Percentiles rank a stretch among this genome's conserved stretches.
Evolutionary conservation across 1,284 basidiomycete genomes (phyloP).

Genomic region (Ceratobasidium sp.): DNA sequence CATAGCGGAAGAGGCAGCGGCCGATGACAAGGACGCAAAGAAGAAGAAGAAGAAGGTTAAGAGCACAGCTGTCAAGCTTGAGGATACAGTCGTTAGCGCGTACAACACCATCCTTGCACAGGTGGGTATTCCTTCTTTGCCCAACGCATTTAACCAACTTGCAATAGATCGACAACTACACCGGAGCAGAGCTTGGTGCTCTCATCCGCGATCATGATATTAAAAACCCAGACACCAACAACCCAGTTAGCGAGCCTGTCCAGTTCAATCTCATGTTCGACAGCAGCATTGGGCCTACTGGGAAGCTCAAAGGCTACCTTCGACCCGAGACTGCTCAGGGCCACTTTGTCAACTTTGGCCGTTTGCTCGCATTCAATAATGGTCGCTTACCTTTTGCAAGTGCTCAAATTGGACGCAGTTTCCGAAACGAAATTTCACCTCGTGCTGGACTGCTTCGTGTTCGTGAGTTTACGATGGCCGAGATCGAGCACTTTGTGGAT

Average conservation of each 20-base stretch:
- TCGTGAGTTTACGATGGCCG: constrained; percentile 99
- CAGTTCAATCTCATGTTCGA: constrained; percentile 99
- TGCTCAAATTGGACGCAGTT: constrained; percentile 94
- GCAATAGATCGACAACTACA: constrained; percentile 90
- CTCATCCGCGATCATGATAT: constrained; percentile 86
- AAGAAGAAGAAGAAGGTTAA: constrained; percentile 87
- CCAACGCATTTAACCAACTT: neutral
- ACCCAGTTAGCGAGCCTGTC: constrained; percentile 90
- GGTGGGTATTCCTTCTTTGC: constrained; percentile 56
- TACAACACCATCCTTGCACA: constrained; percentile 88
- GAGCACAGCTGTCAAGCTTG: constrained; percentile 74
- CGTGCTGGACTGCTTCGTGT: constrained; percentile 95
- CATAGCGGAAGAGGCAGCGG: constrained; percentile 57
- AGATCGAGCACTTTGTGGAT: constrained; percentile 99
- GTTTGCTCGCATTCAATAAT: constrained; percentile 98
- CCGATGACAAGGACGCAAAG: constrained; percentile 63
- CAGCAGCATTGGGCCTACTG: constrained; percentile 95
- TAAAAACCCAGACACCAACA: constrained; percentile 90
- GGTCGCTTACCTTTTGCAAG: constrained; percentile 95
- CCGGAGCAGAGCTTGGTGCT: constrained; percentile 86
- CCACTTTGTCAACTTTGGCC: constrained; percentile 98
- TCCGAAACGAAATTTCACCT: constrained; percentile 98
- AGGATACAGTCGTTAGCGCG: constrained; percentile 76
- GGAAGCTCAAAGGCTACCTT: constrained; percentile 96
- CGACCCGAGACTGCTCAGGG: constrained; percentile 99